Percentiles rank a stretch among this genome's conserved stretches.
Evolutionary conservation across 352 stramenopile genomes (phyloP).

Genomic region (Globisporangium solare): DNA sequence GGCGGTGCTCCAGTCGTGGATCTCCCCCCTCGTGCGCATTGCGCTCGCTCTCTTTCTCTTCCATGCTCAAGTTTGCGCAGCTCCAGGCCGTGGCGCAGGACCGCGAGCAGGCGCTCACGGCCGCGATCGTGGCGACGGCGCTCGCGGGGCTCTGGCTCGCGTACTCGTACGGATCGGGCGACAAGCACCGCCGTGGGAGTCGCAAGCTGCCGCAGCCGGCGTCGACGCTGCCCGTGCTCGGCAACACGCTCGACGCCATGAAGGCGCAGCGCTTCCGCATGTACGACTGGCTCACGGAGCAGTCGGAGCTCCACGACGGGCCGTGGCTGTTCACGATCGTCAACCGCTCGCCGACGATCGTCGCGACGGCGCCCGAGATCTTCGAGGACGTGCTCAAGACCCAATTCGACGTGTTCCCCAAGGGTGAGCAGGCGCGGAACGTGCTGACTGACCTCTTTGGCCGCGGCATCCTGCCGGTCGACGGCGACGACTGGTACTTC

Average conservation of each 20-base stretch:
- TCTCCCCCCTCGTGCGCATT: too few relatives aligned
- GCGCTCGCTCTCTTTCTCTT: too few relatives aligned
- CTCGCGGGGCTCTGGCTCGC: too few relatives aligned
- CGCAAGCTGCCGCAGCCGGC: constrained; percentile 13
- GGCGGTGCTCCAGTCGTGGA: too few relatives aligned
- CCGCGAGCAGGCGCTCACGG: not conserved
- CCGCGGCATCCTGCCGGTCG: constrained; percentile 30
- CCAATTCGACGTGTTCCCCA: constrained; percentile 65
- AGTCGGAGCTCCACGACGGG: constrained; percentile 15
- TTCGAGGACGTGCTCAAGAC: constrained; percentile 44
- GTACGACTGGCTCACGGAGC: constrained; percentile 19
- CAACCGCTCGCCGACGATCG: constrained; percentile 23
- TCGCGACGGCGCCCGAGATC: constrained; percentile 29
- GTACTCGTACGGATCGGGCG: too few relatives aligned
- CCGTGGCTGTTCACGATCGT: constrained; percentile 35
- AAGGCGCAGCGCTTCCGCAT: constrained; percentile 5
- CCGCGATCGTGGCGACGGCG: not conserved
- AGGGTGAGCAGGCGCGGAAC: constrained; percentile 26
- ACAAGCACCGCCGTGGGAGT: too few relatives aligned
- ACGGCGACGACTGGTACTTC: constrained; percentile 36
- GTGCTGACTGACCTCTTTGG: constrained; percentile 55
- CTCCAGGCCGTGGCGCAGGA: too few relatives aligned
- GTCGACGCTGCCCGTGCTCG: constrained; percentile 4
- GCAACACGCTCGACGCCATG: constrained; percentile 6
- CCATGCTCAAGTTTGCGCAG: too few relatives aligned